Percentiles rank a stretch among this genome's conserved stretches.
These are phyloP conservation scores for Cladophialophora carrionii DNA, from an alignment of 2,329 filamentous ascomycete genomes.

Conservation along the genomic window DNA sequence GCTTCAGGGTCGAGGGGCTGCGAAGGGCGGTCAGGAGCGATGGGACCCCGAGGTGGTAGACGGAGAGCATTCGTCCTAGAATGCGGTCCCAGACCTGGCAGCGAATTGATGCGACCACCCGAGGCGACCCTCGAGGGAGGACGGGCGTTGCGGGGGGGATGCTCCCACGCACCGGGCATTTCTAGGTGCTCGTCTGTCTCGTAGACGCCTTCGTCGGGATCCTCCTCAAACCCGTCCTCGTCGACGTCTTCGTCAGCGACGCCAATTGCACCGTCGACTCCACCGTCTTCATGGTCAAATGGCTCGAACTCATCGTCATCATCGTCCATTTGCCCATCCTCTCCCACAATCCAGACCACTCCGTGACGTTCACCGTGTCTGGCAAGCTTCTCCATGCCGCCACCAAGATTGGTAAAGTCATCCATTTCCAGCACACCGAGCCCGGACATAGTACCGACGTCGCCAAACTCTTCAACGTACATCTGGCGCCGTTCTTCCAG, in stretches of 20 bases:
- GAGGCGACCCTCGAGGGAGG: conserved; percentile 7
- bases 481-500: conserved; percentile 48
- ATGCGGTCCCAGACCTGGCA: conserved; percentile 27
- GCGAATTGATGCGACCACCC: conserved; percentile 17
- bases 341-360: conserved; percentile 49
- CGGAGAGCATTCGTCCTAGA: conserved; percentile 25
- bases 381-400: conserved; percentile 51
- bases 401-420: conserved; percentile 50
- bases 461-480: conserved; percentile 46
- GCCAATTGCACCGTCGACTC: conserved; percentile 31
- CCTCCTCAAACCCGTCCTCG: conserved; percentile 26
- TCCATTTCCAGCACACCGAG: conserved; percentile 42
- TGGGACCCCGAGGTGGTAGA: conserved; percentile 8
- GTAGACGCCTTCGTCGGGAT: conserved; percentile 20
- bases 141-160: conserved; percentile 8
- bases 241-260: conserved; percentile 26
- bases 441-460: conserved; percentile 40
- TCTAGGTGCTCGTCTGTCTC: conserved; percentile 18
- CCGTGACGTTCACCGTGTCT: conserved; percentile 52
- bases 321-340: conserved; percentile 27
- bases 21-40: not conserved
- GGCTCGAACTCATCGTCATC: conserved; percentile 37
- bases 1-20: conserved; percentile 5
- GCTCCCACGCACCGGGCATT: conserved; percentile 31
- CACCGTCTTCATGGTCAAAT: conserved; percentile 32